These are phyloP conservation scores for Neurospora sp. DNA, from an alignment of 2,329 filamentous ascomycete species.

Conservation along the genomic window DNA sequence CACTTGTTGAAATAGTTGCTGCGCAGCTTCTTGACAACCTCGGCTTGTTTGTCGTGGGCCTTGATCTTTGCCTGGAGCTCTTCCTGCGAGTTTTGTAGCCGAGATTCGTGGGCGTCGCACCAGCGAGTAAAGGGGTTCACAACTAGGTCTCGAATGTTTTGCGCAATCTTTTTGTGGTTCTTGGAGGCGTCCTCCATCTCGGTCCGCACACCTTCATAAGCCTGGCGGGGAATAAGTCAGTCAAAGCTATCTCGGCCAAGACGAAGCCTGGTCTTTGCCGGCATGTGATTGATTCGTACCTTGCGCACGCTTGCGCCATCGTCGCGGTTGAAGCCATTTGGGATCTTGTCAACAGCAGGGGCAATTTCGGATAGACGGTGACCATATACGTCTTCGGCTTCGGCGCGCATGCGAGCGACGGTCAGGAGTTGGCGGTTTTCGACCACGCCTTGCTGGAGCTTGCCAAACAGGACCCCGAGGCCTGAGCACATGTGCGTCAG, in stretches of 20 bases:
- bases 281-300: constrained; percentile 38
- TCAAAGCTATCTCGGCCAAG: constrained; percentile 10
- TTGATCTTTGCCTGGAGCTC: constrained; percentile 87
- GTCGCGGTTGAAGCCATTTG: constrained; percentile 77
- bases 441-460: constrained; percentile 90
- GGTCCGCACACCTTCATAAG: constrained; percentile 82
- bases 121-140: constrained; percentile 89
- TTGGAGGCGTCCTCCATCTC: constrained; percentile 88
- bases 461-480: constrained; percentile 86
- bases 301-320: constrained; percentile 95
- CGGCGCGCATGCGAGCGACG: constrained; percentile 85
- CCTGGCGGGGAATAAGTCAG: constrained; percentile 39
- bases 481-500: constrained; percentile 33
- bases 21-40: constrained; percentile 81
- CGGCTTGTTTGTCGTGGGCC: constrained; percentile 83
- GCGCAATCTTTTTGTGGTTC: constrained; percentile 90
- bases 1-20: constrained; percentile 99
- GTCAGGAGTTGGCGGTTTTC: constrained; percentile 93
- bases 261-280: neutral
- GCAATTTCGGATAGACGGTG: constrained; percentile 72
- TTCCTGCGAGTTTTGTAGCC: constrained; percentile 89
- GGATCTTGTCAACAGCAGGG: constrained; percentile 69
- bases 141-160: constrained; percentile 91
- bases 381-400: constrained; percentile 87
- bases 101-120: constrained; percentile 89